Conservation (phyloP, 2,329 filamentous ascomycete genomes). For the Ramichloridium luteum region DNA sequence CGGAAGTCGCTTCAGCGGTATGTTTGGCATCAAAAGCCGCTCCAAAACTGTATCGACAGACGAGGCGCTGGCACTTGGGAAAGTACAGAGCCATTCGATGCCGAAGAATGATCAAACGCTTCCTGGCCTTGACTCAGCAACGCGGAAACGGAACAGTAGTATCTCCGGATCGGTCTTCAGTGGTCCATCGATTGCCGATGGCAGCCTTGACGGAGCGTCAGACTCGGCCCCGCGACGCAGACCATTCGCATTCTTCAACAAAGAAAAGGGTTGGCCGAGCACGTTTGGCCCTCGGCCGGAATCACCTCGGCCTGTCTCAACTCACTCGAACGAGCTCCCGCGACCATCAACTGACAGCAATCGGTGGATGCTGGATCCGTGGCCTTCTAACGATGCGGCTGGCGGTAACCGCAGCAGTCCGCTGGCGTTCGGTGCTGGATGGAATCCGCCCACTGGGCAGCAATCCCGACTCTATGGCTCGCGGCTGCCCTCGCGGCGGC, state of each 20-base stretch:
- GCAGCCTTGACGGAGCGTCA: slow-evolving; percentile 10
- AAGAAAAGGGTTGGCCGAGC: slow-evolving; percentile 29
- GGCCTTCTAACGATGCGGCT: slow-evolving; percentile 18
- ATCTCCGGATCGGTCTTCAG: slow-evolving; percentile 36
- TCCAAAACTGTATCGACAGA: slow-evolving; percentile 49
- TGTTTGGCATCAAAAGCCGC: slow-evolving; percentile 45
- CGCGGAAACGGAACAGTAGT: slow-evolving; percentile 40
- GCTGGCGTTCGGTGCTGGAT: slow-evolving; percentile 22
- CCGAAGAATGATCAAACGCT: slow-evolving; percentile 43
- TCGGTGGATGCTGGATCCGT: slow-evolving; percentile 31
- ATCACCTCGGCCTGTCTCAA: slow-evolving; percentile 46
- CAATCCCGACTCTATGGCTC: slow-evolving; percentile 35
- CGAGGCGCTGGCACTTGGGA: slow-evolving; percentile 49
- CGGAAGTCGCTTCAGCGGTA: slow-evolving; percentile 40
- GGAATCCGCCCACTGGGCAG: slow-evolving; percentile 43
- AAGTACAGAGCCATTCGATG: slow-evolving; percentile 65
- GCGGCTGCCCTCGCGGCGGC: slow-evolving; percentile 63
- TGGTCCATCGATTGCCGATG: slow-evolving; percentile 7
- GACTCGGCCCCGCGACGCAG: slow-evolving; percentile 19
- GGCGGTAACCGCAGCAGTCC: slow-evolving; percentile 29
- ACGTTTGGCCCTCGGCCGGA: slow-evolving; percentile 23
- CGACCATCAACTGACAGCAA: slow-evolving; percentile 66
- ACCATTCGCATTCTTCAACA: slow-evolving; percentile 34
- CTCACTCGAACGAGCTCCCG: slow-evolving; percentile 48
- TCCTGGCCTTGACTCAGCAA: slow-evolving; percentile 20